Conservation (phyloP, 192 early-diverging fungal species). For the Spizellomyces punctatus region DNA sequence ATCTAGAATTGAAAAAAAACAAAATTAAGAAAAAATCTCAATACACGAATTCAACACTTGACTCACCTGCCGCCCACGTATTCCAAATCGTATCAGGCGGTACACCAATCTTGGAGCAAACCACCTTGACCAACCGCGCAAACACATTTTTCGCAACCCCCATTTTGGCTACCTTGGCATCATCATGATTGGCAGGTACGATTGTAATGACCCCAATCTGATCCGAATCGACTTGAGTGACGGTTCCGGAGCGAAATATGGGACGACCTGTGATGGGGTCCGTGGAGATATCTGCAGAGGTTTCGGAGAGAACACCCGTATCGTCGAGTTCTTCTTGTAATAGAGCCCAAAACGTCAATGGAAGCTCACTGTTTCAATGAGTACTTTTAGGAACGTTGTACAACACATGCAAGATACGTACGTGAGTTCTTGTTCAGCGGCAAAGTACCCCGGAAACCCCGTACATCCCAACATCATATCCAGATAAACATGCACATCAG, state of each 20-base stretch:
- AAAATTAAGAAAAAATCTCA: neutral
- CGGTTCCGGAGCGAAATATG: neutral
- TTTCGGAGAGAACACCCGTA: neutral
- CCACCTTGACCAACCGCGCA: constrained; percentile 25
- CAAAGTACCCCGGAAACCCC: constrained; percentile 43
- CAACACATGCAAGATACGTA: constrained; percentile 17
- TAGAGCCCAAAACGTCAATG: constrained; percentile 24
- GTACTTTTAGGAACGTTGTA: neutral
- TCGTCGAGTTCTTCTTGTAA: constrained; percentile 25
- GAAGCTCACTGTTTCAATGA: constrained; percentile 12
- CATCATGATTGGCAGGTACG: neutral
- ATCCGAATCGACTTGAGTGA: neutral
- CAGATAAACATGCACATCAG: constrained; percentile 27
- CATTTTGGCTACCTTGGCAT: neutral
- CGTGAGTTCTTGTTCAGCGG: constrained; percentile 46
- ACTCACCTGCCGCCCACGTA: constrained; percentile 31
- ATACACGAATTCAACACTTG: neutral
- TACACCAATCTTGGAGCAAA: constrained; percentile 25
- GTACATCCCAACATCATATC: constrained; percentile 46
- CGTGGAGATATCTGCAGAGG: constrained; percentile 18
- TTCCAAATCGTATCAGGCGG: constrained; percentile 32
- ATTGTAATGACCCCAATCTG: constrained; percentile 8
- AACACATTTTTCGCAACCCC: constrained; percentile 24
- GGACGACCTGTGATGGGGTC: constrained; percentile 37
- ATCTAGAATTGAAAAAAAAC: constrained; percentile 22